A percentile compares a stretch with the other conserved stretches of the same genome.
These are phyloP conservation scores for Penicillium sp. DNA, from an alignment of 2,329 filamentous ascomycete species.

Conservation along the genomic window DNA sequence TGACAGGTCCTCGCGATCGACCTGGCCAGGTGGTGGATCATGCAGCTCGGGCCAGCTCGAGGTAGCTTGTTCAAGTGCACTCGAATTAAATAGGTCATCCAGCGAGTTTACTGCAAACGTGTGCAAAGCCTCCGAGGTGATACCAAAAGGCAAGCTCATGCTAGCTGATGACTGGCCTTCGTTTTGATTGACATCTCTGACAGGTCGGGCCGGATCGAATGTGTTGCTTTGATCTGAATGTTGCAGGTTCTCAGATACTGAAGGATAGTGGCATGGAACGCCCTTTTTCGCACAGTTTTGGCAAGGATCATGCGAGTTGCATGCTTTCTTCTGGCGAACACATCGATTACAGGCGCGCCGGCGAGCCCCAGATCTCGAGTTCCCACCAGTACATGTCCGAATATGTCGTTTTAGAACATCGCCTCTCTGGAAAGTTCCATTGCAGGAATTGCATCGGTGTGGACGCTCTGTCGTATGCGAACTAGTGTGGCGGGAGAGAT, in stretches of 20 bases:
- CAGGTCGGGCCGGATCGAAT: not conserved
- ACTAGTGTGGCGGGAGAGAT: slow-evolving; percentile 33
- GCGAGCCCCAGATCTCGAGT: slow-evolving; percentile 14
- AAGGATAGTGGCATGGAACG: slow-evolving; percentile 22
- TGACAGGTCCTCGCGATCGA: not conserved
- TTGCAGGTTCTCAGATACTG: not conserved
- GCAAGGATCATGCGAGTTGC: slow-evolving; percentile 30
- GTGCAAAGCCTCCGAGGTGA: not conserved
- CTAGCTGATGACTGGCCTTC: not conserved
- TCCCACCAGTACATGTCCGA: slow-evolving; percentile 29
- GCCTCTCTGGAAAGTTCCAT: slow-evolving; percentile 33
- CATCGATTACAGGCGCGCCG: slow-evolving; percentile 35
- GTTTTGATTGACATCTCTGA: not conserved
- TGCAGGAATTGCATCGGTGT: slow-evolving; percentile 30
- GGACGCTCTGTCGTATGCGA: slow-evolving; percentile 33
- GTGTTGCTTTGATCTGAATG: not conserved
- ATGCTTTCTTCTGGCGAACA: slow-evolving; percentile 35
- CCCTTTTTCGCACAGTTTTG: slow-evolving; percentile 23
- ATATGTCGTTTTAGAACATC: slow-evolving; percentile 38
- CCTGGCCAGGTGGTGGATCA: slow-evolving; percentile 1
- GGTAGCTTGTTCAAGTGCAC: not conserved
- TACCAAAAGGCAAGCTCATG: slow-evolving; percentile 3
- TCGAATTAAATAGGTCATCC: not conserved
- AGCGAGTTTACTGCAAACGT: slow-evolving; percentile 1
- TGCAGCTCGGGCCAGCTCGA: slow-evolving; percentile 12